Conservation (phyloP, 805 yeast species). For the Pichia pseudocactophila region DNA sequence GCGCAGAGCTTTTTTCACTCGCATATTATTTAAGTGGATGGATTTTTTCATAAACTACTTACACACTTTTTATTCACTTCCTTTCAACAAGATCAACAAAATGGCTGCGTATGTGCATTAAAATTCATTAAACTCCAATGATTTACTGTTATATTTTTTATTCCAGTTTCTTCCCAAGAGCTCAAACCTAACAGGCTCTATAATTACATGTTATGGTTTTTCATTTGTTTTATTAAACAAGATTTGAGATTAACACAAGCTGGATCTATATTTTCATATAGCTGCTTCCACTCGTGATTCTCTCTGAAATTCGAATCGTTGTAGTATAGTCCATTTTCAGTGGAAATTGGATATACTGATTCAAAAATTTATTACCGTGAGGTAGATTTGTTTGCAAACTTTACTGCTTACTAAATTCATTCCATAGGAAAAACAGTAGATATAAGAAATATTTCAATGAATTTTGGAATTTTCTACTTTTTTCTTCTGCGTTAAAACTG, state of each 20-base stretch:
- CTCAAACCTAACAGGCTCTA: conserved; percentile 11
- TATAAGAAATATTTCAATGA: conserved; percentile 9
- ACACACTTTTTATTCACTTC: background rate
- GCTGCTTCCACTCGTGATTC: conserved; percentile 23
- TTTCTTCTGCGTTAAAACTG: conserved; percentile 26
- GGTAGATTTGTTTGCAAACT: conserved; percentile 5
- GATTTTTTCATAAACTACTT: background rate
- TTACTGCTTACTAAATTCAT: conserved; percentile 17
- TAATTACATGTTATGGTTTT: conserved; percentile 5
- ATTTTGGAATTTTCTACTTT: conserved; percentile 15
- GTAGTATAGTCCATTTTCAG: conserved; percentile 20
- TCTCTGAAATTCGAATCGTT: conserved; percentile 21
- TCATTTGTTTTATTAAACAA: conserved; percentile 11
- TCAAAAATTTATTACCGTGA: conserved; percentile 10
- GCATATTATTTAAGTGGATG: no score
- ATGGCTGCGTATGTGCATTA: conserved; percentile 22
- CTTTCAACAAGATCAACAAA: conserved; percentile 2
- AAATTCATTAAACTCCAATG: background rate
- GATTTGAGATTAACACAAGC: conserved; percentile 29
- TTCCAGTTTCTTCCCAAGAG: conserved; percentile 6
- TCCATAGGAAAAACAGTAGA: conserved; percentile 28
- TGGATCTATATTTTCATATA: background rate
- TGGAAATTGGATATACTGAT: conserved; percentile 8
- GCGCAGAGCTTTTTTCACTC: background rate
- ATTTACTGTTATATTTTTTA: background rate